Percentiles rank a stretch among this genome's conserved stretches.
Conservation (phyloP, 306 rosid genomes). For the Heteromeles arbutifolia region DNA sequence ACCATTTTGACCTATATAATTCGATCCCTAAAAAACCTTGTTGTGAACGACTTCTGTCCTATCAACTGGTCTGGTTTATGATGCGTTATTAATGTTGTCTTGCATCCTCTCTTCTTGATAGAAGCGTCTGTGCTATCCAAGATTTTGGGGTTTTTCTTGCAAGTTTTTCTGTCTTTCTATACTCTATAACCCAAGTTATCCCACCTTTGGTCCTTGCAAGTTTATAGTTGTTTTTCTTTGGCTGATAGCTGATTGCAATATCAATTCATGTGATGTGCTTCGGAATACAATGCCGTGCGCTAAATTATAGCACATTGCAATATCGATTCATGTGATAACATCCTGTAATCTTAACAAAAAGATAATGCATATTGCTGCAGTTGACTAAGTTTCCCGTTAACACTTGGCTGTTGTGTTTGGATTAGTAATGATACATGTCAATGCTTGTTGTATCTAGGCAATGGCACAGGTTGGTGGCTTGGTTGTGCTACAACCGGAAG, state of each 20-base stretch:
- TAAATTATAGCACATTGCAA: not conserved
- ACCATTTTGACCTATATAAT: not conserved
- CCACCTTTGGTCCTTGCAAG: not conserved
- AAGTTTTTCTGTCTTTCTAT: not conserved
- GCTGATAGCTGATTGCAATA: not conserved
- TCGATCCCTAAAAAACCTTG: not conserved
- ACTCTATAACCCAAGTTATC: not conserved
- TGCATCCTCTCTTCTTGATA: not conserved
- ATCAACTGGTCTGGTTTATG: not conserved
- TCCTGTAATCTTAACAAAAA: too few relatives aligned
- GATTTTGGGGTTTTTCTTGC: too few relatives aligned
- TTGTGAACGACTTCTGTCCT: not conserved
- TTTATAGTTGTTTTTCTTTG: not conserved
- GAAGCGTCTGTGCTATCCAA: not conserved
- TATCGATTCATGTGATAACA: not conserved
- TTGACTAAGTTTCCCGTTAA: not conserved
- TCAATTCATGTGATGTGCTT: not conserved
- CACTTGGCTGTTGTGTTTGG: not conserved
- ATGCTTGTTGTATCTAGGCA: slow-evolving; percentile 44
- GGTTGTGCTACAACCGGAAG: slow-evolving; percentile 81
- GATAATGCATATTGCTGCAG: not conserved
- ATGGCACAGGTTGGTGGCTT: slow-evolving; percentile 94
- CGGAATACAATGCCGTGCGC: too few relatives aligned
- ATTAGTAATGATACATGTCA: not conserved
- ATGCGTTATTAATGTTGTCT: not conserved